A percentile compares a stretch with the other conserved stretches of the same genome.
These are phyloP conservation scores for Pythium utonaiense DNA, from an alignment of 352 stramenopile species.

Conservation along the genomic window DNA sequence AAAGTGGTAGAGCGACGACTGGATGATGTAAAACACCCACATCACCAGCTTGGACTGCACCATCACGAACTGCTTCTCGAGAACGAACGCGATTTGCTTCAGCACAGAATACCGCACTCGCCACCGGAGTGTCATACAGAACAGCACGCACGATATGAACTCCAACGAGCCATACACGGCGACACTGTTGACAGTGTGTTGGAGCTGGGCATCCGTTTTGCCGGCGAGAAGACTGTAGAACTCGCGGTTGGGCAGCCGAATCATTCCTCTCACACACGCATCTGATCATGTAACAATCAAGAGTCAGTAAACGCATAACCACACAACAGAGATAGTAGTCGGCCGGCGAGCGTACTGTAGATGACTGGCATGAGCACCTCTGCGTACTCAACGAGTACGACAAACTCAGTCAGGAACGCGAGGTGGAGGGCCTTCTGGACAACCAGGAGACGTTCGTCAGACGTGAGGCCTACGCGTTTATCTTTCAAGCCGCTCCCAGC, in stretches of 20 bases:
- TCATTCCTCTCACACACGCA: constrained; percentile 20
- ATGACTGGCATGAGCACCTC: constrained; percentile 34
- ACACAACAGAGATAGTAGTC: background rate
- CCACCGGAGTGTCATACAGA: constrained; percentile 13
- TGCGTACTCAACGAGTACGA: constrained; percentile 31
- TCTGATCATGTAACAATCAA: too few relatives aligned
- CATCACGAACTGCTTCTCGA: constrained; percentile 8
- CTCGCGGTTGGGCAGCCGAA: constrained; percentile 18
- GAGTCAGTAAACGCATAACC: background rate
- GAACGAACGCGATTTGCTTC: constrained; percentile 21
- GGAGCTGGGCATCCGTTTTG: background rate
- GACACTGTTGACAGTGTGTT: constrained; percentile 8
- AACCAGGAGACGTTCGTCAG: background rate
- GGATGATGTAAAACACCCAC: constrained; percentile 22
- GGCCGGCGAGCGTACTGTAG: constrained; percentile 25
- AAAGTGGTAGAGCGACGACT: constrained; percentile 19
- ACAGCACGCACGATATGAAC: constrained; percentile 8
- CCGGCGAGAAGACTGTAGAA: constrained; percentile 28
- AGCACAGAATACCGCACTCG: constrained; percentile 12
- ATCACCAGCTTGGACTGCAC: constrained; percentile 22
- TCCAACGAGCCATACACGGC: constrained; percentile 18
- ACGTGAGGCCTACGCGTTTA: background rate
- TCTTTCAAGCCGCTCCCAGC: background rate
- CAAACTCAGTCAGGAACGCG: constrained; percentile 33
- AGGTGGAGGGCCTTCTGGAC: constrained; percentile 15